phyloP scores from a whole-genome alignment of 495 filamentous ascomycete species.

The Halenospora varia region DNA sequence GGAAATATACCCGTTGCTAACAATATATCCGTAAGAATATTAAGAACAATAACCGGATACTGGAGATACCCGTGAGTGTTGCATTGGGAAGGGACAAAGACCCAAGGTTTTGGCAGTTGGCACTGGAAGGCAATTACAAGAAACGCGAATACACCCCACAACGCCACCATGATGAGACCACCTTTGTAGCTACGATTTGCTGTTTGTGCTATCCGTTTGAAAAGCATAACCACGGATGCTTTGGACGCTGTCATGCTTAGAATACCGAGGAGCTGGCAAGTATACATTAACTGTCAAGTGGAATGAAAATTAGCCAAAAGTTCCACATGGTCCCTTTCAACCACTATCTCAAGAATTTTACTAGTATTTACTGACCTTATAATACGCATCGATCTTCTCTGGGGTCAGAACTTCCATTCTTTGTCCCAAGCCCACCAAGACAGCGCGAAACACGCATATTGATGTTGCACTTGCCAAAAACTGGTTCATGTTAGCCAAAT shows the following conservation, averaged over 20 bases:
- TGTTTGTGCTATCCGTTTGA: conserved; percentile 17
- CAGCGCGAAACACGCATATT: not conserved
- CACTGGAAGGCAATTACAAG: conserved; percentile 24
- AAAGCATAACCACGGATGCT: conserved; percentile 19
- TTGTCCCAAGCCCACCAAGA: conserved; percentile 14
- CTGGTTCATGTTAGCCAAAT: not conserved
- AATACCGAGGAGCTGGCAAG: conserved; percentile 15
- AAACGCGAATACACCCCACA: conserved; percentile 22
- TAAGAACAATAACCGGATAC: conserved; percentile 22
- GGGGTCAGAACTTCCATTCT: conserved; percentile 7
- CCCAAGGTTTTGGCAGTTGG: conserved; percentile 19
- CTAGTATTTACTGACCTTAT: not conserved
- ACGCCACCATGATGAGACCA: conserved; percentile 5
- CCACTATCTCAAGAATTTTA: no score
- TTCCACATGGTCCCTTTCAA: no score
- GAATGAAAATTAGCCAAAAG: not conserved
- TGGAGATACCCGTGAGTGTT: conserved; percentile 15
- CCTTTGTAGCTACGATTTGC: not conserved
- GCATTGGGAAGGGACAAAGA: conserved; percentile 8
- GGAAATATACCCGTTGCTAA: conserved; percentile 22
- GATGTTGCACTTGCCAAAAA: not conserved
- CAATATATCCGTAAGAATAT: conserved; percentile 22
- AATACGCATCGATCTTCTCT: not conserved
- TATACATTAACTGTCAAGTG: conserved; percentile 19
- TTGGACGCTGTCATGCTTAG: conserved; percentile 20